Evolutionary conservation across 2,329 filamentous ascomycete species (phyloP), one percentile per base, ranked within the genome.

Genomic region (Blumeriella jaapii): DNA sequence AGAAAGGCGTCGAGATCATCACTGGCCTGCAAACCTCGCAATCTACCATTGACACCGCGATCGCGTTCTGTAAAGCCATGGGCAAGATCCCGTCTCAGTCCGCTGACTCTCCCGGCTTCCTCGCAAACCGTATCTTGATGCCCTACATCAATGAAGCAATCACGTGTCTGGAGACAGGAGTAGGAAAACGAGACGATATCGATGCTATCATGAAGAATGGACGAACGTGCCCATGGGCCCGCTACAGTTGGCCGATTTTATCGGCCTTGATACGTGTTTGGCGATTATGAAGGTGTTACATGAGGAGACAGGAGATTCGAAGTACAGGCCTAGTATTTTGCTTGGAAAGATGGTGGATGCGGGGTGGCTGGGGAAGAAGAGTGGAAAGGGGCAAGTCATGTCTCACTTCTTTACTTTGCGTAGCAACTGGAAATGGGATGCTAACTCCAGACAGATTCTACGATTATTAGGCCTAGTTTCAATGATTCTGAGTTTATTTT

Each of bases 211-310:
- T 98, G 91, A 96, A 94, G 72, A 95, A 95, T 51, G 91, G 29
- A 98, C 91, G 14, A 94, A 94, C 55, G 91, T 98, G 25, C 91
- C 91, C 15, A 98, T 98, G 91, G 91, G 91, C 0, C 91, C 91
- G 7, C 67, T 98, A 47, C 79, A 86, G 53, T 63, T 98, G 51
- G 91, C 91, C 2, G 91, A 98, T 60, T 98, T 98, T 54, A 96
- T 98, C 53, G 91, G 91, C 6, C 68, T 98, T 28, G 91, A 98
- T 58, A 98, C 91, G 0, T 98, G 91, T 55, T 64, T 96, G 43
- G 78, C 89, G 14, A 98, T 98, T 54, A 98, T 98, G 91, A 86
- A 82, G 61, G 91, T 96, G 3, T 61, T 98, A 53, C 77, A 96
- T 56, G 68, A 74, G 40, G 87, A 96, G 65, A 91, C 89, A 2